Base-by-base conservation (phyloP, 2,329 filamentous ascomycete species). In the Tolypocladium ovalisporum region DNA sequence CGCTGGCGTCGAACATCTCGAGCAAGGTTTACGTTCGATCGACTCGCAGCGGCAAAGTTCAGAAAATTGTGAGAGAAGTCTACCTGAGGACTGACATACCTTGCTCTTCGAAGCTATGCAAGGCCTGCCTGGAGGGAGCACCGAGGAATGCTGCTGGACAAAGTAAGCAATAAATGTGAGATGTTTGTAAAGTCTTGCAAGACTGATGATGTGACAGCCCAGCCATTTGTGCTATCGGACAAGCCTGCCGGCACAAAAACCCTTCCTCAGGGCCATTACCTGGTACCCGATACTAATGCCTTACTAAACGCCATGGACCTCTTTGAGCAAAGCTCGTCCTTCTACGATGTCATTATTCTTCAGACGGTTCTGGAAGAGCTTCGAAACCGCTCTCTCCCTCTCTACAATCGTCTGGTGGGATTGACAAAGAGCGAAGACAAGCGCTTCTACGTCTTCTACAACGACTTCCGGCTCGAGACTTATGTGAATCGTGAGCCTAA, bases 381-480 rank as follows among this genome's bases (percentile, higher is more conserved):
- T 59, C 89, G 91, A 69, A 96, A 97, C 71, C 85, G 92, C 64
- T 97, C 93, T 15, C 74, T 97, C 60, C 94, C 94, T 47, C 83
- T 99, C 40, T 99, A 97, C 76, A 97, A 97, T 71, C 89, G 94
- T 42, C 78, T 99, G 54, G 84, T 97, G 63, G 86, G 88, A 27
- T 78, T 99, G 62, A 96, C 92, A 42, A 96, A 93, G 73, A 96
- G 93, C 67, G 91, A 96, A 66, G 91, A 96, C 63, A 99, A 99
- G 78, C 85, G 93, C 56, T 97, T 96, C 70, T 97, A 97, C 68
- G 90, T 99, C 55, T 99, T 99, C 71, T 97, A 97, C 82, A 99
- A 99, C 71, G 94, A 99, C 66, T 99, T 99, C 69, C 84, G 93
- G 55, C 78, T 92, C 42, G 95, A 99, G 72, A 99, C 94, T 0